Evolutionary conservation across 1,284 basidiomycete genomes (phyloP), one percentile per base, ranked within the genome.

Genomic region (Apiotrichum montevideense): DNA sequence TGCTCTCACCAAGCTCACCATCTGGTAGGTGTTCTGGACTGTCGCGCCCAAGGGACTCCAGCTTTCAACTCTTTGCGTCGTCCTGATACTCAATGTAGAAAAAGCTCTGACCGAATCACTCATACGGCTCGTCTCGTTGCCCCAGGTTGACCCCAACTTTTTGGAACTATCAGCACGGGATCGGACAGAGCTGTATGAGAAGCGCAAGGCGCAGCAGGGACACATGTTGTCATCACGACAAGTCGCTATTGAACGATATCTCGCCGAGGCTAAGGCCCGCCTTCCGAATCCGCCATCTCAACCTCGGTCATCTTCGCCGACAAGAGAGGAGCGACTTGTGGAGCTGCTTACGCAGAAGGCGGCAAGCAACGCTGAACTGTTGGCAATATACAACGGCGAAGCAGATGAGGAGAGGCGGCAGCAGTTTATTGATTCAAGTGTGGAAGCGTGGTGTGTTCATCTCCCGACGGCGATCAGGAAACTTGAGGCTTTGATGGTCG

Each of bases 1-100:
- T 84, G 0, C 78, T 94, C 10, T 80, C 86, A 2, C 90, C 90
- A 0, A 87, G 89, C 0, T 92, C 90, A 0, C 84, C 91, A 58
- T 86, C 85, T 7, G 85, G 85, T 66, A 77, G 80, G 59, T 57
- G 6, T 21, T 21, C 21, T 21, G 21, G 21, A 21, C 21, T 21
- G 21, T 21, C 21, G 21, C 21, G 21, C 21, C 21, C 21, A 21
- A 21, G 21, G 21, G 21, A 21, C 21, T 21, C 21, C 21, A 21
- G 21, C 21, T 21, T 21, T 21, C 21, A 21, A 39, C 37, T 39
- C 37, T 39, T 39, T 13, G 21, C 21, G 21, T 21, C 21, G 9
- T 11, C 8, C 45, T 46, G 35, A 39, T 6, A 29, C n/a, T 10
- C 13, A 15, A n/a, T 46, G 4, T 29, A 52, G 51, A 50, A 8